Evolutionary conservation across 176 grass and related monocot species (phyloP), one percentile per base, ranked within the genome.

Genomic region (Tillandsia fasciculata): DNA sequence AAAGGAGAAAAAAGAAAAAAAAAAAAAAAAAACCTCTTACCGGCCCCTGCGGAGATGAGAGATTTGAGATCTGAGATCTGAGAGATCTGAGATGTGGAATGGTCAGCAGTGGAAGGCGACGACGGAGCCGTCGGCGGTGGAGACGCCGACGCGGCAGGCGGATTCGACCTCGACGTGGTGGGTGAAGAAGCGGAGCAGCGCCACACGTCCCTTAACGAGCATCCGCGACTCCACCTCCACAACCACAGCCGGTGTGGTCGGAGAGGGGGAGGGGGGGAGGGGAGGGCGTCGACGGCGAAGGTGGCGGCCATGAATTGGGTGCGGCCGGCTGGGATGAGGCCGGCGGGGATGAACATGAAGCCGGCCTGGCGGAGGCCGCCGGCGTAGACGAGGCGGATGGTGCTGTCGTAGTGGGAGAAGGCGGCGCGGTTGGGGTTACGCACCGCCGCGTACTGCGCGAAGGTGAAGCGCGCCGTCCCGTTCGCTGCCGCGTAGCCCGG

Each of bases 161-260:
- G 83, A 87, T 59, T 79, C 68, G 33, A 86, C 80, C 79, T 90
- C 69, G 13, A 97, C 86, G 11, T 81, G 76, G 82, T 97, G 93
- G 8, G 89, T 97, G 47, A 97, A 86, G 76, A 92, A 79, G 26
- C 71, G 49, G 27, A 97, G 78, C 63, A 97, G 75, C 23, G 49
- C 83, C 13, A 97, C 86, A 8, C 77, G 89, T 2, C 93, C 93
- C 77, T 92, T 92, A 7, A 97, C 71, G 65, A 77, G 54, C 48
- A 97, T 78, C 82, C 87, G 48, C 47, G 94, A 97, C 33, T 85
- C 84, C 53, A 97, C 86, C 76, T 97, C 89, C 53, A 97, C 85
- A 1, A 81, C 79, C 28, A 65, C 63, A 15, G 6, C 42, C 4
- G 63, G 69, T 66, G 76, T 61, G 1, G 49, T 70, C 6, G 53